Conservation (phyloP, 768 basidiomycete genomes). For the Kwoniella shandongensis region DNA sequence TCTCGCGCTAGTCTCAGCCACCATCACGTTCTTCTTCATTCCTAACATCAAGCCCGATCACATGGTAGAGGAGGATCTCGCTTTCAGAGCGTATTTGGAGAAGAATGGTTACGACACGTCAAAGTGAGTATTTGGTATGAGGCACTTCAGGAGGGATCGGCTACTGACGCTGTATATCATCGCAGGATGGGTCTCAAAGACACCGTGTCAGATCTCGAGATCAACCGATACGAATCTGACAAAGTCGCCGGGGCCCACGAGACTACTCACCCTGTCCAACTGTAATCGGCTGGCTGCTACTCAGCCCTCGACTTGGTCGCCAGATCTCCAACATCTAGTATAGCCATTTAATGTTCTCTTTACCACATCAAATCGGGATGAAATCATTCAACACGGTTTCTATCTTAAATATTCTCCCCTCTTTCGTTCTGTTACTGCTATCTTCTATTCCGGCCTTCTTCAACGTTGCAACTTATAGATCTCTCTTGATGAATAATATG, state of each 20-base stretch:
- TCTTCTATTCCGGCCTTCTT: too few relatives aligned
- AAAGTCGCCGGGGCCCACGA: not conserved
- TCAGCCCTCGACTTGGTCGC: too few relatives aligned
- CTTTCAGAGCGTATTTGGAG: slow-evolving; percentile 79
- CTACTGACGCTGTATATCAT: not conserved
- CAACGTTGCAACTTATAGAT: too few relatives aligned
- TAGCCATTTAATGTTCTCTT: too few relatives aligned
- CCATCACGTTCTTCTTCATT: slow-evolving; percentile 71
- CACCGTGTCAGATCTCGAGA: slow-evolving; percentile 17
- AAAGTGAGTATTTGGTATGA: slow-evolving; percentile 30
- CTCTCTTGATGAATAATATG: too few relatives aligned
- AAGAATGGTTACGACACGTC: slow-evolving; percentile 75
- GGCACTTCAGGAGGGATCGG: not conserved
- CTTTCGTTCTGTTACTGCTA: too few relatives aligned
- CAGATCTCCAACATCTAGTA: too few relatives aligned
- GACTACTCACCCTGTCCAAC: slow-evolving; percentile 7
- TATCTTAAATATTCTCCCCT: too few relatives aligned
- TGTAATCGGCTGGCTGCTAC: too few relatives aligned
- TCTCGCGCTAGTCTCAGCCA: slow-evolving; percentile 74
- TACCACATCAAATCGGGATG: too few relatives aligned
- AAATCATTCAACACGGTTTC: too few relatives aligned
- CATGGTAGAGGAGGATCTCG: slow-evolving; percentile 72
- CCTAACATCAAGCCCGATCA: slow-evolving; percentile 72
- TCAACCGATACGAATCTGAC: slow-evolving; percentile 9
- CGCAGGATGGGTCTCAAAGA: slow-evolving; percentile 24